A percentile compares a stretch with the other conserved stretches of the same genome.
Evolutionary conservation across 441 rosid species (phyloP).

Genomic region (Viola pubescens): DNA sequence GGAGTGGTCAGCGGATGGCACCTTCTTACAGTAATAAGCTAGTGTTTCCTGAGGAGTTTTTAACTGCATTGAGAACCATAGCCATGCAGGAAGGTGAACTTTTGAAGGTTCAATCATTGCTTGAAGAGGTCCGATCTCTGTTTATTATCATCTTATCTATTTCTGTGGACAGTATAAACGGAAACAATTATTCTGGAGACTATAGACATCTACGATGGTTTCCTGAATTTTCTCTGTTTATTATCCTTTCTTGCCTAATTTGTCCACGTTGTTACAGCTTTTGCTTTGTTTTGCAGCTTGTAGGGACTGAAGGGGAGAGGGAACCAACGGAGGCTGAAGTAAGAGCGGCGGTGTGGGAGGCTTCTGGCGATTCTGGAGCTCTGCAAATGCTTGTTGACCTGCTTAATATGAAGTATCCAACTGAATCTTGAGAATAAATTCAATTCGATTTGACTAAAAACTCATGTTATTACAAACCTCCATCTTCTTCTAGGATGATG

Average conservation of each 20-base stretch:
- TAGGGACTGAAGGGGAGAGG: conserved; percentile 51
- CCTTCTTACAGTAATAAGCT: conserved; percentile 70
- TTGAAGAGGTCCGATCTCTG: conserved; percentile 57
- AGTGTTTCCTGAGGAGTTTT: conserved; percentile 72
- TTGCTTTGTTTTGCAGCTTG: conserved; percentile 42
- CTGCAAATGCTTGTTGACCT: conserved; percentile 87
- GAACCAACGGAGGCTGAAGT: conserved; percentile 77
- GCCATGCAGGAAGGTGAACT: conserved; percentile 72
- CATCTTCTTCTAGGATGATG: conserved; percentile 41
- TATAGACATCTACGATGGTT: too few species aligned
- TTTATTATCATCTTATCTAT: neutral
- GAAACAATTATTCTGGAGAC: too few species aligned
- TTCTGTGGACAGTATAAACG: too few species aligned
- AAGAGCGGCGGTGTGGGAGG: conserved; percentile 85
- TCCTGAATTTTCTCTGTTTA: too few species aligned
- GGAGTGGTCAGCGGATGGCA: conserved; percentile 79
- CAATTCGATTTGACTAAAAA: neutral
- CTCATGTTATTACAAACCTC: too few species aligned
- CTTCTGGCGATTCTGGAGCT: conserved; percentile 91
- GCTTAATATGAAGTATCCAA: conserved; percentile 46
- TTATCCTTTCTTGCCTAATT: neutral
- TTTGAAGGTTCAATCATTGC: conserved; percentile 56
- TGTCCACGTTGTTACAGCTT: neutral
- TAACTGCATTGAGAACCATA: conserved; percentile 73
- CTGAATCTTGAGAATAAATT: neutral